Evolutionary conservation across 2,329 filamentous ascomycete genomes (phyloP).

Genomic region (Fusarium nanum): DNA sequence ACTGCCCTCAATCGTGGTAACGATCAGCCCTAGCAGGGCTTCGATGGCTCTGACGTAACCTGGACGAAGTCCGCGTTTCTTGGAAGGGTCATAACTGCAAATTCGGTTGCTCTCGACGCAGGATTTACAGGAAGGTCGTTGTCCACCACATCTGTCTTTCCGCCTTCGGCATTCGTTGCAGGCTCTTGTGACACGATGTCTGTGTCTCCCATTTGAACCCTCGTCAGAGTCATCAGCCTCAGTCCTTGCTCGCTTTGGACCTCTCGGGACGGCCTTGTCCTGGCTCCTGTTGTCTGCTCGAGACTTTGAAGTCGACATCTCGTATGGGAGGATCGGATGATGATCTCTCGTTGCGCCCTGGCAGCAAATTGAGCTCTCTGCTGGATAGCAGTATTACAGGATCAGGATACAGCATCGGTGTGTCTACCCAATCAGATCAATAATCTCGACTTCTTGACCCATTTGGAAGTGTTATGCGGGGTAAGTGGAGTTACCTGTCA

Average conservation of each 20-base stretch:
- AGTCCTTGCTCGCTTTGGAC: slow-evolving; percentile 6
- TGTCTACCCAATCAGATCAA: not conserved
- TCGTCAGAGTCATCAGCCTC: slow-evolving; percentile 1
- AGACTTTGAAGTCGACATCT: not conserved
- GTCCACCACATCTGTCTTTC: slow-evolving; percentile 6
- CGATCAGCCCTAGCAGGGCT: not conserved
- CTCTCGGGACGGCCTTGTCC: not conserved
- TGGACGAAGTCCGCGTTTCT: slow-evolving; percentile 1
- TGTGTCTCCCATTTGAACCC: not conserved
- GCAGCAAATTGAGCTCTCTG: not conserved
- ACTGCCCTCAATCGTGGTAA: not conserved
- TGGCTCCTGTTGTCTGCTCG: not conserved
- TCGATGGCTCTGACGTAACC: slow-evolving; percentile 19
- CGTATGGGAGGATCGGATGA: not conserved
- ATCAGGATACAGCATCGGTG: not conserved
- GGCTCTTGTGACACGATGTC: slow-evolving; percentile 12
- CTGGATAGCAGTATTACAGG: not conserved
- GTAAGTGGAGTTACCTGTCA: not conserved
- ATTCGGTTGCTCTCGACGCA: not conserved
- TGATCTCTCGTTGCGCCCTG: not conserved
- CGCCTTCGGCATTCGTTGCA: slow-evolving; percentile 16
- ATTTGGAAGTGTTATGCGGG: not conserved
- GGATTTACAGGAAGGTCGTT: not conserved
- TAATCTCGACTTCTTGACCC: not conserved
- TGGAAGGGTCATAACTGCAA: slow-evolving; percentile 18